Conservation (phyloP, 2,329 filamentous ascomycete genomes). For the Fusarium incarnatum region DNA sequence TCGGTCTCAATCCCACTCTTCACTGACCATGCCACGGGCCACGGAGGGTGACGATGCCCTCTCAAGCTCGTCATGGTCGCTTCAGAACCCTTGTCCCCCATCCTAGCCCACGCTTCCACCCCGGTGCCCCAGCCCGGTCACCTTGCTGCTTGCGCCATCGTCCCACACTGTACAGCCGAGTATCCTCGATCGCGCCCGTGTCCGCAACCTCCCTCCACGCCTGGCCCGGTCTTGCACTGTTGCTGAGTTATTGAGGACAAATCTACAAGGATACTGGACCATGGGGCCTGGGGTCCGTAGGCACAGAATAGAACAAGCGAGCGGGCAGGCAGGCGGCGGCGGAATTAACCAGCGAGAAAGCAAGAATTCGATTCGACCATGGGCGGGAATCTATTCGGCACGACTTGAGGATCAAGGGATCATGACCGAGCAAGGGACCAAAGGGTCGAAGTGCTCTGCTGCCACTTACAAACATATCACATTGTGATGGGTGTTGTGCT, state of each 20-base stretch:
- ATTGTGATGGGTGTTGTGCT: conserved; percentile 24
- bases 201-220: conserved; percentile 46
- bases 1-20: conserved; percentile 41
- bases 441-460: conserved; percentile 22
- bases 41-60: conserved; percentile 37
- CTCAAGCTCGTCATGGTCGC: conserved; percentile 44
- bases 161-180: conserved; percentile 50
- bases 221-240: conserved; percentile 46
- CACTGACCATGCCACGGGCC: conserved; percentile 38
- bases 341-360: conserved; percentile 33
- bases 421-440: conserved; percentile 26
- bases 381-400: conserved; percentile 35
- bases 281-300: conserved; percentile 18
- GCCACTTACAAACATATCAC: conserved; percentile 28
- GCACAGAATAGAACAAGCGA: conserved; percentile 21
- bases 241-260: conserved; percentile 29
- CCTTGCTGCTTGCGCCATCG: conserved; percentile 47
- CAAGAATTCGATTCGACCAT: conserved; percentile 30
- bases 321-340: conserved; percentile 12
- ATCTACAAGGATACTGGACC: conserved; percentile 32
- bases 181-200: conserved; percentile 45
- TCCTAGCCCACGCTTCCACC: conserved; percentile 41
- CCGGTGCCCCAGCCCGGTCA: conserved; percentile 42
- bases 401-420: conserved; percentile 33
- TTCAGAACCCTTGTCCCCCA: conserved; percentile 41